phyloP scores from a whole-genome alignment of 1,139 yeast species.

The Hemisphaericaspora xylanilytica region DNA sequence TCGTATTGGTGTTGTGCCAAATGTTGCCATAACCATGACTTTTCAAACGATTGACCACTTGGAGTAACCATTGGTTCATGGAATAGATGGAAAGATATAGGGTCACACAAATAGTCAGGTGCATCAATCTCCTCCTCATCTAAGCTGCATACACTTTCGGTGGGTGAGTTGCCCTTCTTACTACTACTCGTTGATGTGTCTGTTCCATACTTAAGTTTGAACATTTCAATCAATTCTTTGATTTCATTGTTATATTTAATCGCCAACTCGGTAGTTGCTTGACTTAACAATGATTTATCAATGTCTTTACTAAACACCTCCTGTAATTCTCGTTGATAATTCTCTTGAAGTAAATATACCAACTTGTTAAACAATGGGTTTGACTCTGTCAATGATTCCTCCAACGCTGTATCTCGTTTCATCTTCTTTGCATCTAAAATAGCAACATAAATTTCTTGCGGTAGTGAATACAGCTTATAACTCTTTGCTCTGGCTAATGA shows the following conservation, averaged over 20 bases:
- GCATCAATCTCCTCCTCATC: conserved; percentile 22
- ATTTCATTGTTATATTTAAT: conserved; percentile 21
- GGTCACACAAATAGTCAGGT: conserved; percentile 46
- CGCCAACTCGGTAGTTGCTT: conserved; percentile 20
- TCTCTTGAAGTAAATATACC: conserved; percentile 20
- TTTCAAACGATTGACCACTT: conserved; percentile 47
- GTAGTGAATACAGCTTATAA: conserved; percentile 17
- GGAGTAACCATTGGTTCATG: conserved; percentile 46
- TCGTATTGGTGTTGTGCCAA: conserved; percentile 35
- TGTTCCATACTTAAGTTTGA: conserved; percentile 20
- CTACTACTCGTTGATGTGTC: conserved; percentile 6
- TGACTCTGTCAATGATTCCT: conserved; percentile 21
- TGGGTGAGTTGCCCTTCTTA: no score
- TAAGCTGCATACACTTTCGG: neutral
- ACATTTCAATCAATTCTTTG: conserved; percentile 21
- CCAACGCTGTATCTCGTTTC: conserved; percentile 18
- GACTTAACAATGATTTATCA: conserved; percentile 17
- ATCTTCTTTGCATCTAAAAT: conserved; percentile 20
- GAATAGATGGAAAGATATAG: conserved; percentile 45
- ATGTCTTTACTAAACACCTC: conserved; percentile 12
- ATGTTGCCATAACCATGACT: conserved; percentile 37
- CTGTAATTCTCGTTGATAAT: conserved; percentile 18
- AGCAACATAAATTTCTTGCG: conserved; percentile 19
- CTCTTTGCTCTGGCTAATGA: conserved; percentile 23
- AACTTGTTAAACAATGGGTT: conserved; percentile 25